Evolutionary conservation across 2,329 filamentous ascomycete genomes (phyloP).

Genomic region (Paradendryphiella salina): DNA sequence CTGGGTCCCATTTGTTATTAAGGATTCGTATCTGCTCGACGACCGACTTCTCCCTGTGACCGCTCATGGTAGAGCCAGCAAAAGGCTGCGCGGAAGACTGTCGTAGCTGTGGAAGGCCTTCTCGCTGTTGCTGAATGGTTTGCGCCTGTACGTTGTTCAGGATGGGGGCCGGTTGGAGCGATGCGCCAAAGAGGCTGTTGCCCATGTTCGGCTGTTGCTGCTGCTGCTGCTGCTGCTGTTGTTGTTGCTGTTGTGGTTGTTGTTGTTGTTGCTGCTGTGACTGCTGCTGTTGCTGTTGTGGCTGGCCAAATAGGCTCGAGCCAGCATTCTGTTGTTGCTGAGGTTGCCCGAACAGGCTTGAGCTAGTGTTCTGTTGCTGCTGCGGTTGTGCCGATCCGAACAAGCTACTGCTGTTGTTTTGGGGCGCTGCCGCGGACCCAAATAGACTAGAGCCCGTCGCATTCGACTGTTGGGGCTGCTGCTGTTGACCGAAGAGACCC

Average conservation of each 20-base stretch:
- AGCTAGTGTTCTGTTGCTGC: conserved; percentile 8
- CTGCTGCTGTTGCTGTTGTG: conserved; percentile 47
- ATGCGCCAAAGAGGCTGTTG: conserved; percentile 47
- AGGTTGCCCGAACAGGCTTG: conserved; percentile 32
- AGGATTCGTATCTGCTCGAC: conserved; percentile 73
- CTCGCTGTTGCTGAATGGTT: conserved; percentile 45
- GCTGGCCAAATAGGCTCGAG: conserved; percentile 46
- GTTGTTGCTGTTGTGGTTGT: conserved; percentile 23
- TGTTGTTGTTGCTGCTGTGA: conserved; percentile 50
- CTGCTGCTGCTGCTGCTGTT: conserved; percentile 43
- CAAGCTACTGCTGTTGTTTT: conserved; percentile 30
- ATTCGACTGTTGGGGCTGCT: conserved; percentile 17
- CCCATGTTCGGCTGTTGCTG: conserved; percentile 48
- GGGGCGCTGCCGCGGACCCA: conserved; percentile 19
- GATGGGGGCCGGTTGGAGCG: conserved; percentile 37
- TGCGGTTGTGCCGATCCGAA: conserved; percentile 24
- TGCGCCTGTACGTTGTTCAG: conserved; percentile 36
- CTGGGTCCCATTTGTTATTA: conserved; percentile 73
- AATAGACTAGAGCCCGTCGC: conserved; percentile 26
- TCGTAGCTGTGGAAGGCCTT: conserved; percentile 43
- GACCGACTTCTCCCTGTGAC: conserved; percentile 67
- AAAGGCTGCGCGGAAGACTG: conserved; percentile 36
- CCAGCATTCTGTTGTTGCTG: conserved; percentile 43
- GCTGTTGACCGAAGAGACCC: conserved; percentile 46
- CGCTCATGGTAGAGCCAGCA: conserved; percentile 31